Evolutionary conservation across 495 filamentous ascomycete species (phyloP).

Genomic region (Hyaloscypha bicolor): DNA sequence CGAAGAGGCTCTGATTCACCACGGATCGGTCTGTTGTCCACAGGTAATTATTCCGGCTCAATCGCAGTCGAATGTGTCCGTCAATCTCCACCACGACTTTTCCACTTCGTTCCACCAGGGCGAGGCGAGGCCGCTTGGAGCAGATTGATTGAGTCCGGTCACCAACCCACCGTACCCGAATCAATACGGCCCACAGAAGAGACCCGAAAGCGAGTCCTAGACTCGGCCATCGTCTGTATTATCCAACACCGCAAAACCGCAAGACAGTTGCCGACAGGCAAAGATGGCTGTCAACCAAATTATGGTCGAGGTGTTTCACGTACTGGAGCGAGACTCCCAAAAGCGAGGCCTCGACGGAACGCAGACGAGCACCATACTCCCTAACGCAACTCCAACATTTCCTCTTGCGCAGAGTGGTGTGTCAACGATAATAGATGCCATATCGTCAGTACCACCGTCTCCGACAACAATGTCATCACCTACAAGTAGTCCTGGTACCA

Average conservation of each 20-base stretch:
- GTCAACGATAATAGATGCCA: not conserved
- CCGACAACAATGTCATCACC: conserved; percentile 10
- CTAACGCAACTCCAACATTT: conserved; percentile 5
- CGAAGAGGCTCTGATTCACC: not conserved
- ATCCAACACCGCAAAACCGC: not conserved
- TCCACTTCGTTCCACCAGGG: not conserved
- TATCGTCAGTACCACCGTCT: not conserved
- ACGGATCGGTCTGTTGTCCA: not conserved
- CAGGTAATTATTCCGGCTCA: not conserved
- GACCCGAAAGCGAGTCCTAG: not conserved
- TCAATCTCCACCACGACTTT: not conserved
- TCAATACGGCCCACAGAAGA: not conserved
- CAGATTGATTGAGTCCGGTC: not conserved
- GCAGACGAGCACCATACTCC: conserved; percentile 3
- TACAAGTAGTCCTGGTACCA: not conserved
- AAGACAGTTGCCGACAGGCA: not conserved
- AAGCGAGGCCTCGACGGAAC: conserved; percentile 20
- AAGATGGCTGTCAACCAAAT: conserved; percentile 28
- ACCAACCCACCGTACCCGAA: not conserved
- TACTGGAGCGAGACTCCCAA: conserved; percentile 22
- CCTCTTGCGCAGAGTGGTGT: not conserved
- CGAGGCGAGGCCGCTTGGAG: not conserved
- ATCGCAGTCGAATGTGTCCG: not conserved
- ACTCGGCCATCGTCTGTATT: not conserved
- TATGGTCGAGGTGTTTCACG: conserved; percentile 24